A percentile compares a stretch with the other conserved stretches of the same genome.
Evolutionary conservation across 495 filamentous ascomycete species (phyloP).

Genomic region (Penicillium ochrochloron): DNA sequence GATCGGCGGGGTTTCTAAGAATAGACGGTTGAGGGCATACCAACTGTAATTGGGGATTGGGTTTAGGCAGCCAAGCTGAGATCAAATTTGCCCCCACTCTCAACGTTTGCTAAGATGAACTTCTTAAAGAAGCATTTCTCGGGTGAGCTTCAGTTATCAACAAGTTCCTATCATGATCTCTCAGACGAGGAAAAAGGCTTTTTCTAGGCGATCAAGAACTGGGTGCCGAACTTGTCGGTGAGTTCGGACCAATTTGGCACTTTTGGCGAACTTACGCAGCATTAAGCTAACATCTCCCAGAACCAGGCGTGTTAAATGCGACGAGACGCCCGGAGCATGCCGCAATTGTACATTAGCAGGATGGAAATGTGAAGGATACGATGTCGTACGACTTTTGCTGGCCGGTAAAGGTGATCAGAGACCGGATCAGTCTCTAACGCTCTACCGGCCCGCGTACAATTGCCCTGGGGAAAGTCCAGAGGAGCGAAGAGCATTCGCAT

Average conservation of each 20-base stretch:
- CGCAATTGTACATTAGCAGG: slow-evolving; percentile 22
- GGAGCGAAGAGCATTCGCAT: background rate
- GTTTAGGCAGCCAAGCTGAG: background rate
- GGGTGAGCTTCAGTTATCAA: background rate
- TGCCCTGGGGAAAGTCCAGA: background rate
- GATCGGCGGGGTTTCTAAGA: background rate
- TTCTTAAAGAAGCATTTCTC: background rate
- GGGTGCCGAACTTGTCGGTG: slow-evolving; percentile 16
- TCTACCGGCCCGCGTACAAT: background rate
- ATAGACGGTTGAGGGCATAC: background rate
- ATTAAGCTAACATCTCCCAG: slow-evolving; percentile 9
- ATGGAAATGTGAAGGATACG: slow-evolving; percentile 33
- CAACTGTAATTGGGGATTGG: background rate
- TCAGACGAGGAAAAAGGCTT: slow-evolving; percentile 11
- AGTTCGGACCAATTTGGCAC: background rate
- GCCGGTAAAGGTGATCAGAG: background rate
- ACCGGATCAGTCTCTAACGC: background rate
- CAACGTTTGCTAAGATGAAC: background rate
- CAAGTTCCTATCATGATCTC: background rate
- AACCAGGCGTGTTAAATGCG: slow-evolving; percentile 28
- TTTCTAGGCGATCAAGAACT: background rate
- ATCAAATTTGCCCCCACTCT: background rate
- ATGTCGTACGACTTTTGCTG: slow-evolving; percentile 18
- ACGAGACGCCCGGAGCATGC: slow-evolving; percentile 29
- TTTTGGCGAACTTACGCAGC: background rate